Percentiles rank a stretch among this genome's conserved stretches.
Conservation (phyloP, 345 rosid genomes). For the Passiflora organensis region DNA sequence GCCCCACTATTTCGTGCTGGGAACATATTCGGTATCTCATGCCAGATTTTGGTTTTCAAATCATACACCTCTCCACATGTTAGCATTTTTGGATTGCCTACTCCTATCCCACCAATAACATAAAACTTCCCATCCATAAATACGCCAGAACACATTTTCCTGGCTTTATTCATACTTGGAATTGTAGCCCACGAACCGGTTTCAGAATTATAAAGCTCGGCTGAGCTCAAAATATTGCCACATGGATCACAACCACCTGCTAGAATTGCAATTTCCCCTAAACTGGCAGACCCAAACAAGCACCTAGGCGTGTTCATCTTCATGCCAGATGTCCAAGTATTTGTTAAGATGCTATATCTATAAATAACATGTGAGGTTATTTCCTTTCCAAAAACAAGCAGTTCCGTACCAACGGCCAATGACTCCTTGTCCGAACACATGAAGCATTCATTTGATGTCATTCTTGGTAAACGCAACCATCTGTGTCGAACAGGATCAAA, state of each 20-base stretch:
- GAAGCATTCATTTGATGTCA: slow-evolving; percentile 40
- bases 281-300: slow-evolving; percentile 70
- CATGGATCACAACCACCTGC: slow-evolving; percentile 71
- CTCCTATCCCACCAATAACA: slow-evolving; percentile 66
- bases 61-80: slow-evolving; percentile 67
- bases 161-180: slow-evolving; percentile 55
- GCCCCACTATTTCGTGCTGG: slow-evolving; percentile 32
- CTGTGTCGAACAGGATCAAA: slow-evolving; percentile 54
- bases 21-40: slow-evolving; percentile 54
- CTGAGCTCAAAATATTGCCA: slow-evolving; percentile 49
- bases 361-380: slow-evolving; percentile 25
- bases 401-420: slow-evolving; percentile 40
- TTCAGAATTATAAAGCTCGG: slow-evolving; percentile 65
- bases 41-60: slow-evolving; percentile 49
- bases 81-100: slow-evolving; percentile 30
- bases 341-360: slow-evolving; percentile 36
- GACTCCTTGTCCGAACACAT: slow-evolving; percentile 44
- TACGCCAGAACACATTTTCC: slow-evolving; percentile 75
- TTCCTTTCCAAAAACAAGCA: slow-evolving; percentile 38
- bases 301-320: slow-evolving; percentile 55
- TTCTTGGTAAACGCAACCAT: slow-evolving; percentile 68
- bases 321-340: slow-evolving; percentile 36
- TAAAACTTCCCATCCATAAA: slow-evolving; percentile 83
- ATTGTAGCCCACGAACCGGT: slow-evolving; percentile 49
- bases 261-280: slow-evolving; percentile 56